Percentiles rank a stretch among this genome's conserved stretches.
Conservation (phyloP, 192 early-diverging fungal genomes). For the Gaertneriomyces sp. region DNA sequence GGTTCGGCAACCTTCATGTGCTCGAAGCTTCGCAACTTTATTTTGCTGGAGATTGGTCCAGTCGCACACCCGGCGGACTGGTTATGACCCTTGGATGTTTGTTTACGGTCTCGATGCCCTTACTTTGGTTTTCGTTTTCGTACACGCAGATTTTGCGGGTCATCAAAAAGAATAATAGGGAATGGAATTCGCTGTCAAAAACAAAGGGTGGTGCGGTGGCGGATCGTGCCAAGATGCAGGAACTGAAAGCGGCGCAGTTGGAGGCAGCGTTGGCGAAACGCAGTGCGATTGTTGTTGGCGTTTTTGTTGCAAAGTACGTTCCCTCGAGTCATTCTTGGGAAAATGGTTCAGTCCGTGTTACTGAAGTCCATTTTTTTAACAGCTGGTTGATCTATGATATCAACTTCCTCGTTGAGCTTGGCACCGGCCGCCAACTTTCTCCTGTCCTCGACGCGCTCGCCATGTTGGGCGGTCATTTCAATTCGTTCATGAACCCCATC, state of each 20-base stretch:
- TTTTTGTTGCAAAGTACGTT: conserved; percentile 1
- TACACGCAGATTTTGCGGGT: background rate
- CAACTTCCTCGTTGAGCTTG: conserved; percentile 4
- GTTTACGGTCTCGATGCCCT: conserved; percentile 1
- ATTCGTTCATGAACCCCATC: conserved; percentile 4
- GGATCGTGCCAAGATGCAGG: background rate
- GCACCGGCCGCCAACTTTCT: background rate
- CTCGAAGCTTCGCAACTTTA: background rate
- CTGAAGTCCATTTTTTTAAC: too few relatives aligned
- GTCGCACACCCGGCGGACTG: background rate
- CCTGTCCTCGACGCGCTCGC: background rate
- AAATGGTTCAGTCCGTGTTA: too few relatives aligned
- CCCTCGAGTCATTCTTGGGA: too few relatives aligned
- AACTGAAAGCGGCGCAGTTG: background rate
- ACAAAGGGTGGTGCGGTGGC: background rate
- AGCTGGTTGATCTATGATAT: conserved; percentile 1
- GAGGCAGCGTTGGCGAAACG: background rate
- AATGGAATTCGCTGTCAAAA: background rate
- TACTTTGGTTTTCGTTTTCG: background rate
- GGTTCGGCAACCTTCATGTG: conserved; percentile 4
- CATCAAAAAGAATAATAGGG: background rate
- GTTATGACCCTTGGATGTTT: background rate
- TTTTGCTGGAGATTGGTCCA: conserved; percentile 3
- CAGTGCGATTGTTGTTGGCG: background rate
- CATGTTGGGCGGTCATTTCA: background rate